These are phyloP conservation scores for Angophora floribunda DNA, from an alignment of 345 rosid species.

Conservation along the genomic window DNA sequence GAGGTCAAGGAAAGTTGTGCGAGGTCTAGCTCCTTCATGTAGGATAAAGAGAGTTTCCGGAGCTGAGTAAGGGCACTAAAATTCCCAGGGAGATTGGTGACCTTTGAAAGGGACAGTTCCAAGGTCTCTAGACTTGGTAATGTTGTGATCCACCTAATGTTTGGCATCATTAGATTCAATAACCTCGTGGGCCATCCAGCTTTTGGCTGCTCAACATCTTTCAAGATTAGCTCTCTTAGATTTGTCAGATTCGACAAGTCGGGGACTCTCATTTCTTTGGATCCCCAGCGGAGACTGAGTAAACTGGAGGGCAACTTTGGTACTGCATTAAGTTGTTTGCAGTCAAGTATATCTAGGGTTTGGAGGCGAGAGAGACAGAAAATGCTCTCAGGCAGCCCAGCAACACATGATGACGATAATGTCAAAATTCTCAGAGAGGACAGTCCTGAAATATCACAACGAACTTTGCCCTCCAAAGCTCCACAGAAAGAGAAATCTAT, in stretches of 20 bases:
- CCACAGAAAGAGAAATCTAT: not conserved
- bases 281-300: not conserved
- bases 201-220: rapidly evolving
- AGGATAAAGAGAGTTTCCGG: not conserved
- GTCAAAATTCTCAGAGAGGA: not conserved
- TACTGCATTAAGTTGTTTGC: not conserved
- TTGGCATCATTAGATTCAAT: not conserved
- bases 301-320: not conserved
- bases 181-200: rapidly evolving
- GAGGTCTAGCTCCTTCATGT: not conserved
- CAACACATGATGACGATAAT: not conserved
- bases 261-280: rapidly evolving
- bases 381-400: rapidly evolving
- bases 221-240: not conserved
- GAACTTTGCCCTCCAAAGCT: not conserved
- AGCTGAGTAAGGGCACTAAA: not conserved
- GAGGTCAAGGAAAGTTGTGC: not conserved
- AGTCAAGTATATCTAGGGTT: rapidly evolving
- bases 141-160: not conserved
- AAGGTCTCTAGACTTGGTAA: not conserved
- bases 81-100: not conserved
- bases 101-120: not conserved
- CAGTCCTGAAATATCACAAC: not conserved
- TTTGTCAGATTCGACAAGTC: not conserved
- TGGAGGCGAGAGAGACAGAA: rapidly evolving